These are phyloP conservation scores for Lachancea sp. DNA, from an alignment of 805 yeast species.

Conservation along the genomic window DNA sequence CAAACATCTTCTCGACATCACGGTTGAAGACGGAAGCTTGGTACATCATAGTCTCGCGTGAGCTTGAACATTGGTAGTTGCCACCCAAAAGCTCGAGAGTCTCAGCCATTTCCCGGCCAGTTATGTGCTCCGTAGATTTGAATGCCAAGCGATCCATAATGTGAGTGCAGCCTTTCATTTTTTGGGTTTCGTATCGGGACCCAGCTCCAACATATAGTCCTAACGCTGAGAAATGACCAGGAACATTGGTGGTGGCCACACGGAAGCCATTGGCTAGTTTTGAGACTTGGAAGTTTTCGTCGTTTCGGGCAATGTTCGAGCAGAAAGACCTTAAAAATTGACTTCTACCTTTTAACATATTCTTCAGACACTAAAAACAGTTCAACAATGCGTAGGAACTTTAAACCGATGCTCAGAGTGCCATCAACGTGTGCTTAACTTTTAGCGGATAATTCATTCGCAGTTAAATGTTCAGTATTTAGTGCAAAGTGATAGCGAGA, in stretches of 20 bases:
- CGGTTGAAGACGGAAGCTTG: slow-evolving; percentile 91
- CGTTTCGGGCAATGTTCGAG: not conserved
- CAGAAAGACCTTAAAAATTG: not conserved
- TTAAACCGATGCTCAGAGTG: too few relatives aligned
- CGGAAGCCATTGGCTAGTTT: slow-evolving; percentile 69
- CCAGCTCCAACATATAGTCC: slow-evolving; percentile 92
- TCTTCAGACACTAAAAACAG: not conserved
- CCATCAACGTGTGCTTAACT: too few relatives aligned
- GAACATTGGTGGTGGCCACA: slow-evolving; percentile 76
- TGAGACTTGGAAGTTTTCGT: slow-evolving; percentile 26
- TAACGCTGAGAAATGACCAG: slow-evolving; percentile 86
- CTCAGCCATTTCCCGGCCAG: slow-evolving; percentile 67
- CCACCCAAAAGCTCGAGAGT: slow-evolving; percentile 80
- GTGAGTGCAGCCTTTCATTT: slow-evolving; percentile 71
- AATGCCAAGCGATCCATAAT: slow-evolving; percentile 80
- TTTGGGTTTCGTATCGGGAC: slow-evolving; percentile 65
- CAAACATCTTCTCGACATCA: slow-evolving; percentile 75
- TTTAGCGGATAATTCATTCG: too few relatives aligned
- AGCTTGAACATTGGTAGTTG: slow-evolving; percentile 86
- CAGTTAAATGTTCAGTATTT: too few relatives aligned
- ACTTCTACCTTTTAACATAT: not conserved
- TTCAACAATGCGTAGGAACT: too few relatives aligned
- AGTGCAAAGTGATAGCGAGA: too few relatives aligned
- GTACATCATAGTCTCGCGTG: slow-evolving; percentile 86
- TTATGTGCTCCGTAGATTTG: slow-evolving; percentile 53